Base-by-base conservation (phyloP, 805 yeast species). In the Zygoascus biomembranicola region DNA sequence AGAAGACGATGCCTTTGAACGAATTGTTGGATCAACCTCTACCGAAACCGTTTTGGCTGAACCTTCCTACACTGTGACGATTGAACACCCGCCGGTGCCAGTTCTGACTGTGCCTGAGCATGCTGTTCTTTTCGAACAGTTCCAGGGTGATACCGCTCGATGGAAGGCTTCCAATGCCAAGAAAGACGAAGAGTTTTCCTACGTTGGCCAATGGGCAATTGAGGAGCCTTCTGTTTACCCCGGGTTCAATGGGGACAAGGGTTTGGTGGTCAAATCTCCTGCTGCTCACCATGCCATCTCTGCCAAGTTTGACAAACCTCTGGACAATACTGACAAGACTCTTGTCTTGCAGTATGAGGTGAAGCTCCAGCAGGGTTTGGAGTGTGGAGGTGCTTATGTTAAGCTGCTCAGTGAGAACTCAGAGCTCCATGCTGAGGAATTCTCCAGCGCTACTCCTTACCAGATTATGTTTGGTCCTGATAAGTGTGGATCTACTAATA, bases 381-480 rank as follows among this genome's bases (percentile, higher is more conserved):
- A 75, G 46, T 90, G 97, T 70, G 95, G 96, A 49, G 97, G 97
- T 52, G 92, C 95, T 1, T 90, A 90, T 70, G 67, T 90, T 59
- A 90, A 90, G 73, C 73, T 90, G 46, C 69, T 90, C 52, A 73
- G 81, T 46, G 64, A 69, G 45, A 66, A 69, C 23, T 73, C 65
- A 1, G 68, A 65, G 9, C 63, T 66, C 20, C 68, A 63, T 52
- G 73, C 70, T 37, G 66, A 69, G 42, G 78, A 79, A 55, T 85
- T 89, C 73, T 74, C 73, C 59, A 77, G 79, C 56, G 81, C 75
- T 28, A 77, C 95, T 2, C 87, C 90, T 1, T 88, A 85, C 70
- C 89, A 85, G 68, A 71, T 90, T 58, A 85, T 90, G 92, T 90
- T 90, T 72, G 97, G 97, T 19, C 97, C 97, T 45, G 97, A 90